Evolutionary conservation across 73 alveolate species (phyloP).

Genomic region (Paramecium pentaurelia): DNA sequence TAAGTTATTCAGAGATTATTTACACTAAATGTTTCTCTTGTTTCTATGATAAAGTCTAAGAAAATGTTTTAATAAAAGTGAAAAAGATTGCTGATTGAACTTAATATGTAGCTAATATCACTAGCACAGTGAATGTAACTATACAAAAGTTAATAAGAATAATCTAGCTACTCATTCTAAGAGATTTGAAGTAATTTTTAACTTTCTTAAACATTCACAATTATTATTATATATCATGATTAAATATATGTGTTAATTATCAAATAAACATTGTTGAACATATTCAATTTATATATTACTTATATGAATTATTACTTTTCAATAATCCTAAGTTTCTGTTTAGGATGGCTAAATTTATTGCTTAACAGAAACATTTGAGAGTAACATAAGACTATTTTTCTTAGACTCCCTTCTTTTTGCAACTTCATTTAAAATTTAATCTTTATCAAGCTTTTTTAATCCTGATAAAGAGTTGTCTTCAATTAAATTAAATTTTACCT

Average conservation of each 20-base stretch:
- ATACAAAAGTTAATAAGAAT: neutral
- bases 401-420: conserved; percentile 24
- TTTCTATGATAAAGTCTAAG: neutral
- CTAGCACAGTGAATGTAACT: neutral
- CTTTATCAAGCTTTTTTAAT: neutral
- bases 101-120: neutral
- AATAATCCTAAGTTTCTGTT: neutral
- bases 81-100: neutral
- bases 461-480: neutral
- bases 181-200: neutral
- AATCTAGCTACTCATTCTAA: neutral
- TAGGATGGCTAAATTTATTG: neutral
- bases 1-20: neutral
- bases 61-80: neutral
- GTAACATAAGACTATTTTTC: neutral
- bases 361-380: neutral
- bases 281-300: neutral
- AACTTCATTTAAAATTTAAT: neutral
- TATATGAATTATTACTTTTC: neutral
- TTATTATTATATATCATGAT: neutral
- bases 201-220: neutral
- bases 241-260: neutral
- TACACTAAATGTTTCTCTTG: neutral
- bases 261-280: neutral
- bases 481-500: neutral